Conservation (phyloP, 495 filamentous ascomycete species). For the Trichoderma virens region DNA sequence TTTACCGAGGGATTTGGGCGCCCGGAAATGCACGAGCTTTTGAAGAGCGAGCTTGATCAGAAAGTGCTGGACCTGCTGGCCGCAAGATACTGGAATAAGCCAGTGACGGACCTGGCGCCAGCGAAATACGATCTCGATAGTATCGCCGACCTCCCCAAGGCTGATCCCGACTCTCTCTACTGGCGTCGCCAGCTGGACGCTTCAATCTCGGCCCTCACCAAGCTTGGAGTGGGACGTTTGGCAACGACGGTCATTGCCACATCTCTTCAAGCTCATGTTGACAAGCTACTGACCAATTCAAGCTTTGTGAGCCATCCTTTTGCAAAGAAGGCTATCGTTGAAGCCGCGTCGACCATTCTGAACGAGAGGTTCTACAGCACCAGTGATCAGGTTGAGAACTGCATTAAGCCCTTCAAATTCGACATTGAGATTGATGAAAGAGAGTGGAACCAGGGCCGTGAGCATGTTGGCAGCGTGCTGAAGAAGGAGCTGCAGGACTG, state of each 20-base stretch:
- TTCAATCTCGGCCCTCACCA: conserved; percentile 80
- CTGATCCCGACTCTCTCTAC: conserved; percentile 72
- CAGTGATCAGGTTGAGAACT: conserved; percentile 97
- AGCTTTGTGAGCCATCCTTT: conserved; percentile 87
- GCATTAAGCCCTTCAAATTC: conserved; percentile 97
- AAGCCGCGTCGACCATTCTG: conserved; percentile 78
- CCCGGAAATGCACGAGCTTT: conserved; percentile 75
- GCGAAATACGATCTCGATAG: conserved; percentile 61
- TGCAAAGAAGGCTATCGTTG: conserved; percentile 81
- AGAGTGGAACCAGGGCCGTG: conserved; percentile 79
- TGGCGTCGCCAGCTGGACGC: conserved; percentile 96
- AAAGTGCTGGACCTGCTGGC: conserved; percentile 92
- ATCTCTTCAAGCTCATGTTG: conserved; percentile 78
- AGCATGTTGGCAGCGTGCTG: conserved; percentile 66
- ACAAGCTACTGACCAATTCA: conserved; percentile 65
- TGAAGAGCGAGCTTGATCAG: conserved; percentile 91
- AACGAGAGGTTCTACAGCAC: conserved; percentile 95
- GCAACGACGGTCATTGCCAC: conserved; percentile 85
- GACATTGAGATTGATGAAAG: conserved; percentile 87
- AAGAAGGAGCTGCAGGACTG: conserved; percentile 79
- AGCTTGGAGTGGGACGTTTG: conserved; percentile 84
- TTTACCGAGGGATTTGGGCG: conserved; percentile 87
- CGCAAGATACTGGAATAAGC: conserved; percentile 94
- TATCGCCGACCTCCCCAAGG: conserved; percentile 69
- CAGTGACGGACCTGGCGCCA: conserved; percentile 63